phyloP scores from a whole-genome alignment of 1,284 basidiomycete species.

The Apiotrichum akiyoshidainum region DNA sequence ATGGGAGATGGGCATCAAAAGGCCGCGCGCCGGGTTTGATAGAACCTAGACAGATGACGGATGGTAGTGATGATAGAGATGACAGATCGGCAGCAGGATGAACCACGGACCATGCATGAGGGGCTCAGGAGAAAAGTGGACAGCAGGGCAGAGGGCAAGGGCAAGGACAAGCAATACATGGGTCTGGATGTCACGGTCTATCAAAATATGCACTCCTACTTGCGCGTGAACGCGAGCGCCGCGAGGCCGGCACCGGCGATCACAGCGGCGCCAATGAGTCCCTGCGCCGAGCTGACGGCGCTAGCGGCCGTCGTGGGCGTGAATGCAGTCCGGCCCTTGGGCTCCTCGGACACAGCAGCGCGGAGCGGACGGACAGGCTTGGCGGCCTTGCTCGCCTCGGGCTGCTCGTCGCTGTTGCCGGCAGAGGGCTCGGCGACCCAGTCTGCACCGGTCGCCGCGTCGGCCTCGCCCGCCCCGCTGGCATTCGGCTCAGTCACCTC shows the following conservation, averaged over 20 bases:
- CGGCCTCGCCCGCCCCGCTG: background rate
- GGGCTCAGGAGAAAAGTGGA: too few species aligned
- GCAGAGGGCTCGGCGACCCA: too few species aligned
- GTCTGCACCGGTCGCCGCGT: background rate
- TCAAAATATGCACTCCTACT: background rate
- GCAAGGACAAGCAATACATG: background rate
- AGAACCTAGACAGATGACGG: too few species aligned
- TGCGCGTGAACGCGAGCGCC: background rate
- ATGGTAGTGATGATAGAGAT: too few species aligned
- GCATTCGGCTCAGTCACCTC: slow-evolving; percentile 53
- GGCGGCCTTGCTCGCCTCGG: background rate
- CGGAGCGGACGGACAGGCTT: background rate
- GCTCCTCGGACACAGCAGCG: too few species aligned
- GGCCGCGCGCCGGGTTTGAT: too few species aligned
- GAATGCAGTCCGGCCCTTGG: background rate
- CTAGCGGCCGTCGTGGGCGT: background rate
- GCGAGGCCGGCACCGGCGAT: background rate
- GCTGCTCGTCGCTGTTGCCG: background rate
- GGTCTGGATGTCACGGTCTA: background rate
- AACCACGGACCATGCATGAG: too few species aligned
- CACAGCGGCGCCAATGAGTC: background rate
- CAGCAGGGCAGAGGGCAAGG: too few species aligned
- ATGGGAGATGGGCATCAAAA: too few species aligned
- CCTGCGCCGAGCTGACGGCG: background rate
- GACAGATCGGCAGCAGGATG: too few species aligned